A percentile compares a stretch with the other conserved stretches of the same genome.
Conservation (phyloP, 2,329 filamentous ascomycete genomes). For the Boeremia exigua region DNA sequence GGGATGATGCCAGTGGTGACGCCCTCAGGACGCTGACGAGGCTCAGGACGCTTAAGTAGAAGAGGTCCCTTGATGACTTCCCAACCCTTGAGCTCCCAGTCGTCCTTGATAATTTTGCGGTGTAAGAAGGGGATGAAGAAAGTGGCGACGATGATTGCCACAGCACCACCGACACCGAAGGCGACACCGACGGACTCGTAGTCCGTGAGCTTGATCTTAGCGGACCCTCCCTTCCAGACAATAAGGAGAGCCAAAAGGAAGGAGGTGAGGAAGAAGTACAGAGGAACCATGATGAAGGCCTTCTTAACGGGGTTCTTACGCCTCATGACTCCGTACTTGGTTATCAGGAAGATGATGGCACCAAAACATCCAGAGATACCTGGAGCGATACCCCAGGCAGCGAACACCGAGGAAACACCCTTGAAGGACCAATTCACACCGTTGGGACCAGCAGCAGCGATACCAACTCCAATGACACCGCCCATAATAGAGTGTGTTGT, state of each 20-base stretch:
- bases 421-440: constrained; percentile 64
- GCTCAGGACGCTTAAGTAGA: constrained; percentile 54
- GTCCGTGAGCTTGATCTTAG: constrained; percentile 56
- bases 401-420: constrained; percentile 63
- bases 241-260: constrained; percentile 57
- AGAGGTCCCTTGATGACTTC: constrained; percentile 62
- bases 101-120: constrained; percentile 64
- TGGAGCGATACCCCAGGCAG: constrained; percentile 67
- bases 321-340: constrained; percentile 63
- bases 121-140: constrained; percentile 68
- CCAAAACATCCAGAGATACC: constrained; percentile 61
- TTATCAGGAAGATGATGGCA: constrained; percentile 62
- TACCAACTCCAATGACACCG: constrained; percentile 53
- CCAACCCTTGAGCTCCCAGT: constrained; percentile 65
- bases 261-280: constrained; percentile 64
- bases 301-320: constrained; percentile 60
- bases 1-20: constrained; percentile 50
- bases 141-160: constrained; percentile 56
- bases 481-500: constrained; percentile 59
- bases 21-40: constrained; percentile 51
- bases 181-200: constrained; percentile 61
- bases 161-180: constrained; percentile 59
- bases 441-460: constrained; percentile 59
- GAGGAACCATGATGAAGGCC: constrained; percentile 56
- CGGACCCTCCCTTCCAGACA: constrained; percentile 55